Evolutionary conservation across 345 rosid genomes (phyloP).

Genomic region (Nephelium lappaceum): DNA sequence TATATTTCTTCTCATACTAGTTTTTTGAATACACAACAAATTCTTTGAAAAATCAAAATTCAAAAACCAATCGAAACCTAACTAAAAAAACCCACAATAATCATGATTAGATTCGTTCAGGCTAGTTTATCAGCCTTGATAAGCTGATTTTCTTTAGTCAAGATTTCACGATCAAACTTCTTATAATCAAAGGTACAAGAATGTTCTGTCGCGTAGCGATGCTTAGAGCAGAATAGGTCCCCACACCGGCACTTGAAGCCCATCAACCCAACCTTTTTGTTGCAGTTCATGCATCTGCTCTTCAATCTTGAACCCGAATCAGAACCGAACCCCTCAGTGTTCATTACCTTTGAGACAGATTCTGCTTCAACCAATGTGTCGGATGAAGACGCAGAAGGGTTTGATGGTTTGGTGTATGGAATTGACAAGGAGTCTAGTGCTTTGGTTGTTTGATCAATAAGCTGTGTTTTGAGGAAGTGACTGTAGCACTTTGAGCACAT

Average conservation of each 20-base stretch:
- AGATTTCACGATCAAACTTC: slow-evolving; percentile 17
- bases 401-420: background rate
- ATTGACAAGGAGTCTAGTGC: background rate
- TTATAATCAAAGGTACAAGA: slow-evolving; percentile 39
- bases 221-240: slow-evolving; percentile 29
- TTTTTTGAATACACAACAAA: no score
- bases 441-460: background rate
- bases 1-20: no score
- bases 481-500: slow-evolving; percentile 41
- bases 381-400: background rate
- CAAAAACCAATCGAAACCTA: no score
- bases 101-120: background rate
- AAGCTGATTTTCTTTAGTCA: slow-evolving; percentile 28
- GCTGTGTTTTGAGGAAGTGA: slow-evolving; percentile 13
- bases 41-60: no score
- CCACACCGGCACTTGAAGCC: slow-evolving; percentile 39
- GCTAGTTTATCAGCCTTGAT: slow-evolving; percentile 28
- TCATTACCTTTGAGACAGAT: background rate
- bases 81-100: no score
- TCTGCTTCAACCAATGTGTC: background rate
- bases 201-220: slow-evolving; percentile 41
- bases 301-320: background rate
- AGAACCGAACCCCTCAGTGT: background rate
- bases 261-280: slow-evolving; percentile 23
- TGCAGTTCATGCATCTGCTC: slow-evolving; percentile 22